Conservation (phyloP, 2,329 filamentous ascomycete species). For the Bimuria novae-zelandiae region DNA sequence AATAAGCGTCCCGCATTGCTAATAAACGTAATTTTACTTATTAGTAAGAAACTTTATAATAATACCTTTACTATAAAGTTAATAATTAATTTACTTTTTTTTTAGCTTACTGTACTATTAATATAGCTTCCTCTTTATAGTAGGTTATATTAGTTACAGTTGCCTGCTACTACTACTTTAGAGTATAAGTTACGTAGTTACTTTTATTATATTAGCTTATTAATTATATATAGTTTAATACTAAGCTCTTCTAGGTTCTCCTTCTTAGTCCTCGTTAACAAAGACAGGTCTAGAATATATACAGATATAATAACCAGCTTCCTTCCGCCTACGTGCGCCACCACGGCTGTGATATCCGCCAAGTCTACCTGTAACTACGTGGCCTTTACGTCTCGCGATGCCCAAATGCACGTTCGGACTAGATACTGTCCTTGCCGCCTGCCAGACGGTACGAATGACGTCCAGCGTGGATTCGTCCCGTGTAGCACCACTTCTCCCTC, state of each 20-base stretch:
- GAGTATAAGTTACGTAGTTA: constrained; percentile 11
- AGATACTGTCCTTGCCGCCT: neutral
- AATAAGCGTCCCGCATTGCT: too few species aligned
- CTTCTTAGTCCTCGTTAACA: constrained; percentile 5
- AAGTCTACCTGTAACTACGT: too few species aligned
- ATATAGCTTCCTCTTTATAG: constrained; percentile 16
- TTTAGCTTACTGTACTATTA: constrained; percentile 9
- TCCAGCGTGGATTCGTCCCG: neutral
- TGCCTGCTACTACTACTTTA: too few species aligned
- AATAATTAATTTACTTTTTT: constrained; percentile 17
- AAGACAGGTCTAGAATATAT: too few species aligned
- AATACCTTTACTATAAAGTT: constrained; percentile 18
- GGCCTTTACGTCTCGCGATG: neutral
- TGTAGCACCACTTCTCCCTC: constrained; percentile 7
- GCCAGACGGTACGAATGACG: constrained; percentile 4
- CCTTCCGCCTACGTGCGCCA: too few species aligned
- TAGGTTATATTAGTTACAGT: constrained; percentile 14
- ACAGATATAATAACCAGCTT: too few species aligned
- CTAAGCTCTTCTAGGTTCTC: too few species aligned
- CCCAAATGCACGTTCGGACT: neutral
- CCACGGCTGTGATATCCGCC: too few species aligned
- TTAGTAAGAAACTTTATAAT: constrained; percentile 16
- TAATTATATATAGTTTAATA: constrained; percentile 14
- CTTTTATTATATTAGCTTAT: constrained; percentile 10
- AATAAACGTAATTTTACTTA: constrained; percentile 12